Base-by-base conservation (phyloP, 768 basidiomycete species). In the Tremella fuciformis region DNA sequence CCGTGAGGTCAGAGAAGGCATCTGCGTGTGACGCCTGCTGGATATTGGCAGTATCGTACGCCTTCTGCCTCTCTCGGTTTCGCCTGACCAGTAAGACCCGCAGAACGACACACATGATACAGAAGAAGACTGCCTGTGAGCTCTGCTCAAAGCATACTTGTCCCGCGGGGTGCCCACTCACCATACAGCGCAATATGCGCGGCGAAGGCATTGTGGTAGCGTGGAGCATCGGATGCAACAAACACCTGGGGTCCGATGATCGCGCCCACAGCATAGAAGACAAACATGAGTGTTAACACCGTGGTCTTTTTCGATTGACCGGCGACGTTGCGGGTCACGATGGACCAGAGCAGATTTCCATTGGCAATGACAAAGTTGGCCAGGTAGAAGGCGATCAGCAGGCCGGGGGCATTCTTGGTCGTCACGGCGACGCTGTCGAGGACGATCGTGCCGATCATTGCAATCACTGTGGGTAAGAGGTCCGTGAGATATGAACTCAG, bases 271-370 rank as follows among this genome's bases (percentile, higher is more conserved):
- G 82, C 80, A 79, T 82, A 83, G 3, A 82, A 79, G 46, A 82
- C 76, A 66, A 83, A 83, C 38, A 81, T 81, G n/a, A 83, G 66
- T 29, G 79, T 79, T 9, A 80, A 80, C 0, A 80, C 78, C 9
- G 81, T 72, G 21, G 80, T 80, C 67, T 82, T 82, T 64, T 83
- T 83, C n/a, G 81, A 79, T 25, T 81, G 80, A 68, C 82, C 82
- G 7, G 74, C 67, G 37, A 68, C 57, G 41, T 68, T 68, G 24
- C 67, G 63, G 8, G 67, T 68, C 6, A 68, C 63, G 16, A 68
- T 54, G 13, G 58, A 60, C 58, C 64, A 69, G 7, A 65, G 56
- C 6, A 69, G 65, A 18, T 65, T 66, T 13, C 67, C 67, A 13
- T 57, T 55, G 2, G 50, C 62, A 46, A 69, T 69, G 18, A 65